phyloP scores from a whole-genome alignment of 2,329 filamentous ascomycete genomes.

The Ascochyta rabiei region DNA sequence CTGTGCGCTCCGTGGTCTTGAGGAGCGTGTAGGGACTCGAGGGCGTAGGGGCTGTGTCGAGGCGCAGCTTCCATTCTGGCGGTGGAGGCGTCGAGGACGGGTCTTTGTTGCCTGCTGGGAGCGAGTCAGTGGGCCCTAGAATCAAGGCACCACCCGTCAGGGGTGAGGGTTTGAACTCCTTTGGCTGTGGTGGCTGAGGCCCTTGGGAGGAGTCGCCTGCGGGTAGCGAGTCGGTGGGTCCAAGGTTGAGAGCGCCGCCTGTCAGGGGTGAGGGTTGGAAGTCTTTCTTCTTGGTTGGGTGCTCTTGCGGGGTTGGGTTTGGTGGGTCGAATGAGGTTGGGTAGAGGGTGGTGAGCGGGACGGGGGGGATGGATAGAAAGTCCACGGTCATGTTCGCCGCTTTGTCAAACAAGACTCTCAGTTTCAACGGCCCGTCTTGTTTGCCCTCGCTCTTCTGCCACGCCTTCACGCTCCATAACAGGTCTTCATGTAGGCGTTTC shows the following conservation, averaged over 20 bases:
- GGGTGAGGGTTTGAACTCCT: slow-evolving; percentile 39
- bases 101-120: slow-evolving; percentile 25
- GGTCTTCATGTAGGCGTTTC: slow-evolving; percentile 38
- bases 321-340: slow-evolving; percentile 62
- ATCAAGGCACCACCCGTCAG: slow-evolving; percentile 44
- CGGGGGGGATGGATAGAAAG: slow-evolving; percentile 46
- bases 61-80: slow-evolving; percentile 55
- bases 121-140: slow-evolving; percentile 36
- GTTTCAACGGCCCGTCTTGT: slow-evolving; percentile 40
- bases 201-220: slow-evolving; percentile 15
- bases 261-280: slow-evolving; percentile 45
- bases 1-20: slow-evolving; percentile 78
- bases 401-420: slow-evolving; percentile 62
- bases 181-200: slow-evolving; percentile 12
- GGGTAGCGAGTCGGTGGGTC: slow-evolving; percentile 35
- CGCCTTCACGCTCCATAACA: slow-evolving; percentile 41
- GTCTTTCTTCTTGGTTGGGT: slow-evolving; percentile 20
- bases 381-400: slow-evolving; percentile 47
- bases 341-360: slow-evolving; percentile 61
- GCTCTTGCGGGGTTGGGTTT: slow-evolving; percentile 17
- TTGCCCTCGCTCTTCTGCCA: slow-evolving; percentile 25
- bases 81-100: slow-evolving; percentile 12
- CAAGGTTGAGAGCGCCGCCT: slow-evolving; percentile 44
- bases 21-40: slow-evolving; percentile 74
- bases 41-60: slow-evolving; percentile 60